Evolutionary conservation across 1,139 yeast species (phyloP), one percentile per base, ranked within the genome.

Genomic region (Hemisphaericaspora lyxosophila): DNA sequence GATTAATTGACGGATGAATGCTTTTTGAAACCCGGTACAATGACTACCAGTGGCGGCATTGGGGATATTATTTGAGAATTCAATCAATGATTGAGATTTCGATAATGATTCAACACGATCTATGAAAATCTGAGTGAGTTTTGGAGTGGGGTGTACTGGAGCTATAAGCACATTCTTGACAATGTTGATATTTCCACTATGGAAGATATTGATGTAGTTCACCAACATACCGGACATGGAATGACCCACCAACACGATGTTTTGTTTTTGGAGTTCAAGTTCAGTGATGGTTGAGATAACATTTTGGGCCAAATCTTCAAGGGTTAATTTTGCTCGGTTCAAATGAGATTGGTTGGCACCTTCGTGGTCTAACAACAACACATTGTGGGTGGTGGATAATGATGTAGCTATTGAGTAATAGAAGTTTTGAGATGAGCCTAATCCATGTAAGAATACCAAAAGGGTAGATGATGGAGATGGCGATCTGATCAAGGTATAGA

Each of bases 191-290:
- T 38, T 34, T 8, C 36, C 23, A 17, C 35, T 4, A 23, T 34
- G 29, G 17, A 27, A 27, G 15, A 39, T 37, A 17, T 42, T 40
- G 14, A 47, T 35, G 33, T 50, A 50, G 38, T 49, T 48, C 9
- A 57, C 55, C 16, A 55, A 44, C 57, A 59, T 51, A 1, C 63
- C 63, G 3, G 62, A 59, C 61, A 59, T 57, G 2, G 63, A 57
- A 39, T 57, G 62, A 4, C 63, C 63, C 11, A 57, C 53, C n/a
- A 57, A 36, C 7, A 47, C 43, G 4, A 53, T 33, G 11, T 45
- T 34, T 12, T 39, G 30, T 2, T 25, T 12, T 7, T 16, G 15
- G 19, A 54, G 35, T 2, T 35, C 40, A 28, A 47, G 40, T 31
- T 50, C 49, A 20, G 45, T 38, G 8, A 57, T 41, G 16, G 54